Percentiles rank a stretch among this genome's conserved stretches.
Evolutionary conservation across 257 asterid genomes (phyloP).

Genomic region (Cinchona pubescens): DNA sequence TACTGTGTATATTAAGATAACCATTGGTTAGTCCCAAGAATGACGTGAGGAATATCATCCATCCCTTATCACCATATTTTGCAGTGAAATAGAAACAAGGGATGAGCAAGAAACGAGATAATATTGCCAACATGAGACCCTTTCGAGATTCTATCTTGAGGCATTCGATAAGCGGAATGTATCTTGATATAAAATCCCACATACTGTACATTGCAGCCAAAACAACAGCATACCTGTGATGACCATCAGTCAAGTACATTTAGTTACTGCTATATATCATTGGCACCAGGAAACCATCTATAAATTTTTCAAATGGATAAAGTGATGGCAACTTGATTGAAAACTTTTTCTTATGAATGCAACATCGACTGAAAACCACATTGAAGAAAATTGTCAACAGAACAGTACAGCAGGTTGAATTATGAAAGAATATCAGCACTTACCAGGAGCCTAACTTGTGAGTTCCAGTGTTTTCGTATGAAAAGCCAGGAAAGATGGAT

Average conservation of each 20-base stretch:
- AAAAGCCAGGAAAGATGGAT: constrained; percentile 70
- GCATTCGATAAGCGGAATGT: constrained; percentile 26
- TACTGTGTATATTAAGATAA: constrained; percentile 41
- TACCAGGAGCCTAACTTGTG: constrained; percentile 78
- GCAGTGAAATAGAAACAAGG: constrained; percentile 48
- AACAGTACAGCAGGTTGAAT: not conserved
- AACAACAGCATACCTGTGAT: constrained; percentile 38
- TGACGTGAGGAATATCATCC: constrained; percentile 47
- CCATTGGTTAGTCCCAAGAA: constrained; percentile 46
- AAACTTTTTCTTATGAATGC: no score
- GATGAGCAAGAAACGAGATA: constrained; percentile 39
- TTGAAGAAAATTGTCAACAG: no score
- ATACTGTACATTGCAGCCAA: constrained; percentile 34
- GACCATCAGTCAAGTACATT: no score
- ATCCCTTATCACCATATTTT: constrained; percentile 47
- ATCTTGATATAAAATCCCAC: constrained; percentile 40
- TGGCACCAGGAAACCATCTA: no score
- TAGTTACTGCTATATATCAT: not conserved
- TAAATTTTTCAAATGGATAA: not conserved
- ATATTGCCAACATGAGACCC: constrained; percentile 28
- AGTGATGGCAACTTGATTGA: not conserved
- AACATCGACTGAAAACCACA: no score
- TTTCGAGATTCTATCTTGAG: constrained; percentile 31
- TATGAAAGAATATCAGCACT: constrained; percentile 13
- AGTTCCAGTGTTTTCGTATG: constrained; percentile 67